phyloP scores from a whole-genome alignment of 2,329 filamentous ascomycete genomes.

The Beauveria australis region DNA sequence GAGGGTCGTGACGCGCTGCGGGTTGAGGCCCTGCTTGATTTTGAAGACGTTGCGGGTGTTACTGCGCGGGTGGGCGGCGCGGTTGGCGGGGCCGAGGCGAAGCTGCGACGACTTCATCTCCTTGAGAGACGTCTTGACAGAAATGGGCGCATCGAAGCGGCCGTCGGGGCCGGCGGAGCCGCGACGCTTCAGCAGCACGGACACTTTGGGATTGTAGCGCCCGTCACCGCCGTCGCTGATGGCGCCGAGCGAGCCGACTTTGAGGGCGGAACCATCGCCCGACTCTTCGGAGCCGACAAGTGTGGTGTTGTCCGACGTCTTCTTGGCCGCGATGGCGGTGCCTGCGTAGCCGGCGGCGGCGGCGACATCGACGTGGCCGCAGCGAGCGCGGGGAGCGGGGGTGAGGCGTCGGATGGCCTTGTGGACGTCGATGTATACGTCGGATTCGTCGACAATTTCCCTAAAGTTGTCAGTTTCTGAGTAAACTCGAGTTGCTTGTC shows the following conservation, averaged over 20 bases:
- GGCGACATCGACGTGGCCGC: slow-evolving; percentile 29
- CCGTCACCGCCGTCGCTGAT: slow-evolving; percentile 29
- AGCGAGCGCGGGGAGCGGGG: slow-evolving; percentile 71
- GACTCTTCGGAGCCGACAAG: slow-evolving; percentile 35
- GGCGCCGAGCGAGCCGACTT: slow-evolving; percentile 27
- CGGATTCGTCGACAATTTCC: slow-evolving; percentile 98
- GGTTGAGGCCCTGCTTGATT: slow-evolving; percentile 45
- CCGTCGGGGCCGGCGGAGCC: slow-evolving; percentile 48
- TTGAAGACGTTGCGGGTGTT: slow-evolving; percentile 57
- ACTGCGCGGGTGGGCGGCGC: slow-evolving; percentile 52
- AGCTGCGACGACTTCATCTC: slow-evolving; percentile 57
- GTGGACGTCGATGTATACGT: slow-evolving; percentile 96
- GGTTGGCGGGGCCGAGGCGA: slow-evolving; percentile 59
- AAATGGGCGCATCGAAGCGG: slow-evolving; percentile 37
- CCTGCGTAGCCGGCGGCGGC: slow-evolving; percentile 23
- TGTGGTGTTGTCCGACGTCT: slow-evolving; percentile 21
- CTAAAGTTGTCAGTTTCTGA: slow-evolving; percentile 33
- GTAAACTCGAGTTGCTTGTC: background rate
- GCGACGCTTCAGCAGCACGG: slow-evolving; percentile 53
- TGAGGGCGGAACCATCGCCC: slow-evolving; percentile 23
- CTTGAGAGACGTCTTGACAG: slow-evolving; percentile 51
- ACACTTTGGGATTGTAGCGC: slow-evolving; percentile 39
- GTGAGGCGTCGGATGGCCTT: slow-evolving; percentile 89
- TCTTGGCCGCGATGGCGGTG: slow-evolving; percentile 23
- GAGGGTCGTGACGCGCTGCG: slow-evolving; percentile 16